These are phyloP conservation scores for Fusarium gaditjirri DNA, from an alignment of 2,329 filamentous ascomycete genomes.

Conservation along the genomic window DNA sequence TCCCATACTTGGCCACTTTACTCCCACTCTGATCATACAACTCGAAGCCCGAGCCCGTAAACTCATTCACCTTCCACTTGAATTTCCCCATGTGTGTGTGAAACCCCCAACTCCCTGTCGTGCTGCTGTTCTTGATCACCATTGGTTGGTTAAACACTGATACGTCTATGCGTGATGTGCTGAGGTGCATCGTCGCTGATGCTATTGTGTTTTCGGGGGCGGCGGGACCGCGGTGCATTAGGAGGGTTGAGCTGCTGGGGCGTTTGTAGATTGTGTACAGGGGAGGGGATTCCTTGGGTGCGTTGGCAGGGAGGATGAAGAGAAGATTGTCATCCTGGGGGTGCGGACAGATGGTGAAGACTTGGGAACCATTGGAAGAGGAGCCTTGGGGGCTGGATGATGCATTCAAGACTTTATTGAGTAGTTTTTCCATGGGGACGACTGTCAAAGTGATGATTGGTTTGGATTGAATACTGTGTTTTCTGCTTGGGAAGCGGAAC, in stretches of 20 bases:
- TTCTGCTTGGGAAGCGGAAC: too few species aligned
- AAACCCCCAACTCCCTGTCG: conserved; percentile 34
- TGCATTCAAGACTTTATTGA: conserved; percentile 26
- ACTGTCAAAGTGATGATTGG: not conserved
- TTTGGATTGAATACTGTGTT: accelerated
- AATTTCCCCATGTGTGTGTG: conserved; percentile 36
- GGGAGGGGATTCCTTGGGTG: conserved; percentile 29
- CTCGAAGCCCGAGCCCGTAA: conserved; percentile 25
- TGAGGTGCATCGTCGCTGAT: conserved; percentile 32
- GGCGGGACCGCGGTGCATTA: conserved; percentile 27
- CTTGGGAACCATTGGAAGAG: conserved; percentile 6
- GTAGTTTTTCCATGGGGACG: conserved; percentile 15
- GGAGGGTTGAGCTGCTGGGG: conserved; percentile 23
- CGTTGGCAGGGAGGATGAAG: conserved; percentile 21
- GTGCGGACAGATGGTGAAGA: conserved; percentile 20
- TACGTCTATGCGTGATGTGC: conserved; percentile 26
- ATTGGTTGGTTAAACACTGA: conserved; percentile 37
- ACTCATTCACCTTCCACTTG: conserved; percentile 43
- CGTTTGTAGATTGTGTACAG: conserved; percentile 33
- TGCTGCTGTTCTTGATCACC: conserved; percentile 23
- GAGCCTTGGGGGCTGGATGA: conserved; percentile 11
- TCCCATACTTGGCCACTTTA: conserved; percentile 38
- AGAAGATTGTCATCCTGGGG: conserved; percentile 10
- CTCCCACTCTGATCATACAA: conserved; percentile 31
- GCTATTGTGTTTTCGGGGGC: conserved; percentile 29